phyloP scores from a whole-genome alignment of 306 rosid species.

The barrel medic (Medicago truncatula) region MtrunA17r5.0-ANR NC_053045.1:53213001-53213500 shows the following conservation, averaged over 20 bases:
- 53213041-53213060: conserved; percentile 37
- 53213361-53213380: neutral
- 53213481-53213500: neutral
- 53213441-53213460: neutral
- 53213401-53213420: neutral
- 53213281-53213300: neutral
- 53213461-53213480: neutral
- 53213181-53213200: conserved; percentile 58
- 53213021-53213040: conserved; percentile 40
- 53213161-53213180: conserved; percentile 54
- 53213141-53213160: conserved; percentile 44
- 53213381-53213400: neutral
- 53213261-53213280: conserved; percentile 4
- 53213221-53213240: conserved; percentile 81
- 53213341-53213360: neutral
- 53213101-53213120: conserved; percentile 38
- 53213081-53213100: conserved; percentile 46
- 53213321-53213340: neutral
- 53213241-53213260: conserved; percentile 55
- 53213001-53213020: neutral
- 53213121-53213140: conserved; percentile 49
- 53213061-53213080: conserved; percentile 40
- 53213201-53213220: conserved; percentile 52
- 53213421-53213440: neutral
- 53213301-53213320: neutral